Evolutionary conservation across 2,329 filamentous ascomycete species (phyloP).

Genomic region (Camptophora hylomeconis): DNA sequence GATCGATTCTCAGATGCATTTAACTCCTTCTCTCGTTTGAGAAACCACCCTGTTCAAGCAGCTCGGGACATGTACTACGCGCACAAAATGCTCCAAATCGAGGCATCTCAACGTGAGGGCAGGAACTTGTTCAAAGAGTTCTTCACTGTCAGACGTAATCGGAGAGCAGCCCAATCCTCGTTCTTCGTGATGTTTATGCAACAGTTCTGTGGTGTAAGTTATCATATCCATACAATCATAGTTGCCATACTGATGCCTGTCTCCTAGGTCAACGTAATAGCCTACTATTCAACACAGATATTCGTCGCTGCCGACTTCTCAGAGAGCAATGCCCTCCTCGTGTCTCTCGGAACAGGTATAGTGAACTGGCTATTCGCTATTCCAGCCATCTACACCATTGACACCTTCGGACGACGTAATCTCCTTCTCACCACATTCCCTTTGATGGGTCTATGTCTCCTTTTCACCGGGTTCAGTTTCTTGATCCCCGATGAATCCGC

Average conservation of each 20-base stretch:
- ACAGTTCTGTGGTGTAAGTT: constrained; percentile 22
- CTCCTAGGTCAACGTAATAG: constrained; percentile 23
- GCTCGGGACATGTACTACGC: constrained; percentile 24
- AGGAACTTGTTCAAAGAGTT: constrained; percentile 32
- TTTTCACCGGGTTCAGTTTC: constrained; percentile 39
- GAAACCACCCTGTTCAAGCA: constrained; percentile 19
- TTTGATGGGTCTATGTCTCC: constrained; percentile 36
- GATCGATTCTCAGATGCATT: constrained; percentile 19
- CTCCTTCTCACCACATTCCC: constrained; percentile 38
- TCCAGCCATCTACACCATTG: constrained; percentile 46
- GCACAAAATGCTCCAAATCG: constrained; percentile 36
- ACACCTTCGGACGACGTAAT: constrained; percentile 42
- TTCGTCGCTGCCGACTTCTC: constrained; percentile 36
- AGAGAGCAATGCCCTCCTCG: constrained; percentile 32
- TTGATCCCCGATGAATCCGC: constrained; percentile 32
- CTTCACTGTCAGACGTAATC: constrained; percentile 34
- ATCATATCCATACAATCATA: constrained; percentile 8
- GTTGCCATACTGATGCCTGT: constrained; percentile 21
- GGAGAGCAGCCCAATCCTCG: constrained; percentile 27
- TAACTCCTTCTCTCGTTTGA: constrained; percentile 18
- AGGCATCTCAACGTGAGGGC: constrained; percentile 24
- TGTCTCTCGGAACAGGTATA: constrained; percentile 45
- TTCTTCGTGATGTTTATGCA: constrained; percentile 22
- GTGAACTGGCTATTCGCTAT: constrained; percentile 47
- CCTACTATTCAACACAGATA: constrained; percentile 39